These are phyloP conservation scores for Ophiocordyceps sinensis DNA, from an alignment of 2,329 filamentous ascomycete species.

Conservation along the genomic window DNA sequence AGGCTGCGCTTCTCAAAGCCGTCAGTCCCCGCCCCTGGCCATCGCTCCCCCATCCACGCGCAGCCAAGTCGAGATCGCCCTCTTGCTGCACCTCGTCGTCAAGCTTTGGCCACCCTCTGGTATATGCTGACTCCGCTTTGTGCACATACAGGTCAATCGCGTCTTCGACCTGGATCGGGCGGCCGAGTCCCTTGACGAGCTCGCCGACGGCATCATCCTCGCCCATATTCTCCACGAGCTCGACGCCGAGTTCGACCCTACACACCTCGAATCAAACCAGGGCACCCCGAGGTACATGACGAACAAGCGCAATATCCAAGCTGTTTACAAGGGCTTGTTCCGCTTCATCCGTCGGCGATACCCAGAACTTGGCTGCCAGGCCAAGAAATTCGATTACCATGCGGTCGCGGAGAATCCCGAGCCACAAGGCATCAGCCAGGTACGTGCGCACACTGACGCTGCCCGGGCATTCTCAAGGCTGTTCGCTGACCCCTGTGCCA, in stretches of 20 bases:
- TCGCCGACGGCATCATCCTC: slow-evolving; percentile 38
- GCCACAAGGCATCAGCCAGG: slow-evolving; percentile 37
- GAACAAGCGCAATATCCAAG: slow-evolving; percentile 37
- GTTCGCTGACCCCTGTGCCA: background rate
- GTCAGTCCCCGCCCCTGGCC: slow-evolving; percentile 18
- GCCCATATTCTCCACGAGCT: slow-evolving; percentile 43
- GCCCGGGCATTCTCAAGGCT: too few relatives aligned
- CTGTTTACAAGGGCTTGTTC: slow-evolving; percentile 38
- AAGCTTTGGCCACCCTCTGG: background rate
- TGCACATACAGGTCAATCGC: slow-evolving; percentile 14
- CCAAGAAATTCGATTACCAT: slow-evolving; percentile 40
- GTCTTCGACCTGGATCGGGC: slow-evolving; percentile 29
- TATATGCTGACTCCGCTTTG: background rate
- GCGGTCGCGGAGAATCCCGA: slow-evolving; percentile 42
- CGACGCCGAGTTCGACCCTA: slow-evolving; percentile 39
- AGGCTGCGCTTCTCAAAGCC: slow-evolving; percentile 42
- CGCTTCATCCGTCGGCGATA: slow-evolving; percentile 40
- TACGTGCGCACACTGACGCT: slow-evolving; percentile 10
- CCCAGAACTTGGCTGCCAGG: slow-evolving; percentile 34
- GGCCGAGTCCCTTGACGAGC: slow-evolving; percentile 34
- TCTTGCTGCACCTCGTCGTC: slow-evolving; percentile 2
- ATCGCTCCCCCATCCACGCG: background rate
- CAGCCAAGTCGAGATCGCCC: background rate
- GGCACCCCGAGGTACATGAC: slow-evolving; percentile 28
- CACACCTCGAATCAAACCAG: slow-evolving; percentile 33